phyloP scores from a whole-genome alignment of 176 grass and related monocot species.

The Microstegium vimineum region DNA sequence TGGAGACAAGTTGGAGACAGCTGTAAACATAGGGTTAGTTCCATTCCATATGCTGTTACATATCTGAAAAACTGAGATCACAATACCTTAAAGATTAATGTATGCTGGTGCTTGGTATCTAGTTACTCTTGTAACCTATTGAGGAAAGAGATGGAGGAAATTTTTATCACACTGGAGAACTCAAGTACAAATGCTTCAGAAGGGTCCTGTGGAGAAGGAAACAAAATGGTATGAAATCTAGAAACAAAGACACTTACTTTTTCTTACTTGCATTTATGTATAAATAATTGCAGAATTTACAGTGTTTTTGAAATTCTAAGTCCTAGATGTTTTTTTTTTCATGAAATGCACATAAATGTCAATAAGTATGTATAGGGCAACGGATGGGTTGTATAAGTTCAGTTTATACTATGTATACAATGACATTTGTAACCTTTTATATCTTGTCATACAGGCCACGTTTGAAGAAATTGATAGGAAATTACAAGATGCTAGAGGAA shows the following conservation, averaged over 20 bases:
- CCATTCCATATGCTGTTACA: neutral
- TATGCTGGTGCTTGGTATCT: slow-evolving; percentile 35
- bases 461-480: slow-evolving; percentile 47
- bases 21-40: slow-evolving; percentile 92
- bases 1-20: slow-evolving; percentile 95
- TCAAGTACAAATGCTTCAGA: slow-evolving; percentile 27
- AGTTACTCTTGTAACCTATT: slow-evolving; percentile 84
- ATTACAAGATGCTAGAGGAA: slow-evolving; percentile 52
- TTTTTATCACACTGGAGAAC: slow-evolving; percentile 70
- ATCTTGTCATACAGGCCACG: slow-evolving; percentile 25
- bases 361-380: neutral
- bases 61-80: slow-evolving; percentile 15
- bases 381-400: neutral
- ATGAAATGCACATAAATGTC: neutral
- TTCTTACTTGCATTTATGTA: neutral
- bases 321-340: neutral
- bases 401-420: neutral
- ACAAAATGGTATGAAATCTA: slow-evolving; percentile 24
- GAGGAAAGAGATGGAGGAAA: slow-evolving; percentile 84
- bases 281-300: slow-evolving; percentile 1
- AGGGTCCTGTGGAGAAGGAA: slow-evolving; percentile 9
- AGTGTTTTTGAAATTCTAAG: slow-evolving; percentile 12
- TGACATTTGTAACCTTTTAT: neutral
- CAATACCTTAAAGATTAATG: slow-evolving; percentile 15
- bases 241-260: neutral